These are phyloP conservation scores for Schoenoplectus triqueter DNA, from an alignment of 202 grass and related monocot species.

Conservation along the genomic window DNA sequence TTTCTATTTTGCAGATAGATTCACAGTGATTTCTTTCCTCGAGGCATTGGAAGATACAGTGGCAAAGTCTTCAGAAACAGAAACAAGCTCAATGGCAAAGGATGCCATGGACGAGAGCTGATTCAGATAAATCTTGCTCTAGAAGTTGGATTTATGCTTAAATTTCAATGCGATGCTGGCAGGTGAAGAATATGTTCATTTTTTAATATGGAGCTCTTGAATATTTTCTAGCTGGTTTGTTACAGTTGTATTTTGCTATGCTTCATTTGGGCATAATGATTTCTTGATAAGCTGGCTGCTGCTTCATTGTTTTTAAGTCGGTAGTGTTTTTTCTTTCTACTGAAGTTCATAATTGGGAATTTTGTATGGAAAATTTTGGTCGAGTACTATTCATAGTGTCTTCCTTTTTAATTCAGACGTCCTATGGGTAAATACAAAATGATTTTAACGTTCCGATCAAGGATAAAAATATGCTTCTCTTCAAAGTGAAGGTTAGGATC, in stretches of 20 bases:
- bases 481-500: no score
- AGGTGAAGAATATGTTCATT: neutral
- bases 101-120: conserved; percentile 90
- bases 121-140: conserved; percentile 6
- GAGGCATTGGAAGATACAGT: conserved; percentile 89
- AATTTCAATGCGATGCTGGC: neutral
- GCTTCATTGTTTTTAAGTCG: conserved; percentile 2
- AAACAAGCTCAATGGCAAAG: conserved; percentile 45
- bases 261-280: neutral
- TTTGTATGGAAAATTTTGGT: neutral
- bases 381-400: neutral
- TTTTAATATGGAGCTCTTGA: neutral
- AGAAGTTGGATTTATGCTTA: neutral
- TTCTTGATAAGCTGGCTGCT: neutral
- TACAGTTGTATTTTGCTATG: conserved; percentile 15
- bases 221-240: conserved; percentile 17
- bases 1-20: conserved; percentile 62
- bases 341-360: neutral
- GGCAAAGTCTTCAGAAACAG: conserved; percentile 48
- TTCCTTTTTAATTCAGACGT: neutral
- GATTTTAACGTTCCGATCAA: neutral
- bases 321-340: neutral
- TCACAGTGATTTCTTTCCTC: conserved; percentile 85
- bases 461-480: neutral
- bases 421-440: neutral